These are phyloP conservation scores for Wakefieldia striispora DNA, from an alignment of 768 basidiomycete genomes.

Conservation along the genomic window DNA sequence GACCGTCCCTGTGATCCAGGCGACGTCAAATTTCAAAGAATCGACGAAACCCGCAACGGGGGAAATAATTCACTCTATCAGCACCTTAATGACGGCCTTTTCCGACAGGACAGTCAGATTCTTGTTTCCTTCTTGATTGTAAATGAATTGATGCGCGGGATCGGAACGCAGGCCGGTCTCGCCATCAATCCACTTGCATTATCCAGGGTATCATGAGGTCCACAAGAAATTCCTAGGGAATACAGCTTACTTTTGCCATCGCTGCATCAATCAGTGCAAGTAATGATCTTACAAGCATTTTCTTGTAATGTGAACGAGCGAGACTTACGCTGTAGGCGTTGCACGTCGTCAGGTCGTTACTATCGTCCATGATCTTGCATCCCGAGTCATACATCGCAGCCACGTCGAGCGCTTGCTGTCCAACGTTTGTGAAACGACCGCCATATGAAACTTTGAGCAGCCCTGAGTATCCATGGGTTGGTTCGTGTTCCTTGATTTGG, in stretches of 20 bases:
- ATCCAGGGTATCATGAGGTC: background rate
- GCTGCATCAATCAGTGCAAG: constrained; percentile 28
- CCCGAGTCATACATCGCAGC: constrained; percentile 46
- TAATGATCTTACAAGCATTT: too few relatives aligned
- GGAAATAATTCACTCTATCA: constrained; percentile 42
- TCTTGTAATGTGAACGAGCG: background rate
- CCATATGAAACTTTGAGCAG: constrained; percentile 24
- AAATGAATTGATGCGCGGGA: constrained; percentile 49
- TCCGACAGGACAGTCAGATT: constrained; percentile 42
- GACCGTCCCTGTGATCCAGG: constrained; percentile 19
- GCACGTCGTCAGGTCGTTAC: constrained; percentile 42
- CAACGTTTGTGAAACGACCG: constrained; percentile 38
- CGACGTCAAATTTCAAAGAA: background rate
- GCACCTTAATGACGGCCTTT: constrained; percentile 44
- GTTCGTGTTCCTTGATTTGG: constrained; percentile 8
- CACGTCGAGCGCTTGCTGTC: constrained; percentile 45
- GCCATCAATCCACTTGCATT: constrained; percentile 49
- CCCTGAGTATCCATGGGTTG: constrained; percentile 24
- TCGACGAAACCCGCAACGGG: background rate
- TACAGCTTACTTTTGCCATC: constrained; percentile 51
- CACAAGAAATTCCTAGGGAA: background rate
- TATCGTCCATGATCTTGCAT: constrained; percentile 42
- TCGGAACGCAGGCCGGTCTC: constrained; percentile 57
- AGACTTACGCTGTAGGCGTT: constrained; percentile 49
- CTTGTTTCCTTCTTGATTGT: constrained; percentile 42